These are phyloP conservation scores for Papiliotrema terrestris DNA, from an alignment of 1,284 basidiomycete genomes.

Conservation along the genomic window DNA sequence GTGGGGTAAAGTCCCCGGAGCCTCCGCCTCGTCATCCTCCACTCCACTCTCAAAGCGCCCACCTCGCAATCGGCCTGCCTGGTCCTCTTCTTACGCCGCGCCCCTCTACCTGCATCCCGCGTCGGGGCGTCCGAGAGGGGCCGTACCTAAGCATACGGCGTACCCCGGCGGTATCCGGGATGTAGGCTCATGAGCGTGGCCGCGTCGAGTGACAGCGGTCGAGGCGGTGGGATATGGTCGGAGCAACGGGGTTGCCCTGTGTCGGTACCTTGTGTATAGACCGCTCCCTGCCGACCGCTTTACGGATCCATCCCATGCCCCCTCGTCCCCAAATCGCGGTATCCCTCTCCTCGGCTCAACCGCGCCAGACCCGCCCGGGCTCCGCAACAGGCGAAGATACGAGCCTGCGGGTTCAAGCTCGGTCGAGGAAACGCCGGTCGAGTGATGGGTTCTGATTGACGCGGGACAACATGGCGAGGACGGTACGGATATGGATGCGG, in stretches of 20 bases:
- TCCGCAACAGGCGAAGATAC: constrained; percentile 47
- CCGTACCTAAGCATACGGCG: constrained; percentile 19
- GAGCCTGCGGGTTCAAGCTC: constrained; percentile 20
- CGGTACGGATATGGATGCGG: no score
- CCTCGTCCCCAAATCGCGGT: background rate
- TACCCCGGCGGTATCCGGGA: background rate
- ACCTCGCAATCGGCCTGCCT: no score
- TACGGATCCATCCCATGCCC: background rate
- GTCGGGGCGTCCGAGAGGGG: constrained; percentile 17
- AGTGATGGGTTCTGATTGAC: no score
- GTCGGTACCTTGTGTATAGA: background rate
- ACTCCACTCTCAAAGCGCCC: constrained; percentile 2
- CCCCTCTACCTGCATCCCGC: no score
- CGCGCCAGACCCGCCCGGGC: no score
- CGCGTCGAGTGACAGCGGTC: background rate
- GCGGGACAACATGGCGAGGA: no score
- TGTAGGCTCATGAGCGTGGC: background rate
- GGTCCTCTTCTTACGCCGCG: no score
- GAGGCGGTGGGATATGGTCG: no score
- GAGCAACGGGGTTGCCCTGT: no score
- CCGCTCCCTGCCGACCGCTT: background rate
- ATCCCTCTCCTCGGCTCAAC: no score
- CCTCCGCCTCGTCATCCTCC: constrained; percentile 13
- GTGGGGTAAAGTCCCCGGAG: constrained; percentile 50
- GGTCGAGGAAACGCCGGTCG: no score